Evolutionary conservation across 352 stramenopile species (phyloP).

Genomic region (Pythium coloratum): DNA sequence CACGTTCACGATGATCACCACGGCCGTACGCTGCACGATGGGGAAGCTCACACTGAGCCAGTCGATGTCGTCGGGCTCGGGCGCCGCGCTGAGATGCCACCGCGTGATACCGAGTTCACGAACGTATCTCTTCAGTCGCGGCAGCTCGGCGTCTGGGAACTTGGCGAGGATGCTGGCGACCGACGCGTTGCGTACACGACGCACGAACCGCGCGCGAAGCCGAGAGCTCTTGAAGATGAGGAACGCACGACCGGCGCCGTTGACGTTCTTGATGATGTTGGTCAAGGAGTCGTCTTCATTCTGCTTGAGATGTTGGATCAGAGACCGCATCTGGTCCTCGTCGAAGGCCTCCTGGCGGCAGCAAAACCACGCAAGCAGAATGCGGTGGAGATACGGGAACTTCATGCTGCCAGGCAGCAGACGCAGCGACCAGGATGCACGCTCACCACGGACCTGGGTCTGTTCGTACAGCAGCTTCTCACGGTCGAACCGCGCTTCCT

Average conservation of each 20-base stretch:
- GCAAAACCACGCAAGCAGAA: constrained; percentile 49
- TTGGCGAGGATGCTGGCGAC: constrained; percentile 74
- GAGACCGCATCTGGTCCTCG: constrained; percentile 35
- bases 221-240: constrained; percentile 79
- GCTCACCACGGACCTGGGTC: constrained; percentile 31
- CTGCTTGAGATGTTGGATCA: constrained; percentile 63
- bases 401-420: constrained; percentile 70
- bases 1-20: constrained; percentile 74
- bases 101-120: constrained; percentile 74
- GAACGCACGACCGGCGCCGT: constrained; percentile 75
- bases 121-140: constrained; percentile 68
- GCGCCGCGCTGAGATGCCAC: constrained; percentile 74
- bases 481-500: constrained; percentile 59
- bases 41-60: constrained; percentile 85
- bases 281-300: constrained; percentile 54
- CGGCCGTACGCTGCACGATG: constrained; percentile 73
- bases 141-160: constrained; percentile 63
- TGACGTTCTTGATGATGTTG: constrained; percentile 63
- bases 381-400: constrained; percentile 55
- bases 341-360: constrained; percentile 54
- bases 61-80: constrained; percentile 83
- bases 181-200: constrained; percentile 69
- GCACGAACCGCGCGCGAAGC: constrained; percentile 74
- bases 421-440: constrained; percentile 62
- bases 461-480: constrained; percentile 56